Percentiles rank a stretch among this genome's conserved stretches.
Conservation (phyloP, 2,329 filamentous ascomycete genomes). For the Alternaria sp. region DNA sequence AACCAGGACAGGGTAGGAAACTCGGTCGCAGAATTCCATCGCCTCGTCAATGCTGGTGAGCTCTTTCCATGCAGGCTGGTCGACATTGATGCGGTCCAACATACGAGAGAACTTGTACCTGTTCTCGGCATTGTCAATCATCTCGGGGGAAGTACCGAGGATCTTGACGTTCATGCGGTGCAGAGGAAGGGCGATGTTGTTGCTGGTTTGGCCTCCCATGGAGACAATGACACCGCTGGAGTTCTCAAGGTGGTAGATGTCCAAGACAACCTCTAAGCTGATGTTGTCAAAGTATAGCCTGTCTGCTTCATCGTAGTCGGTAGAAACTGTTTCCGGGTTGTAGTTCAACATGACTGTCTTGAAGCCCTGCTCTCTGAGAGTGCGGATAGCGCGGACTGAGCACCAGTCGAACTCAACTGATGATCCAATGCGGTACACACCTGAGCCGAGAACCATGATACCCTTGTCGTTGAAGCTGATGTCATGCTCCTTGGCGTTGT, state of each 20-base stretch:
- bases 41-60: constrained; percentile 94
- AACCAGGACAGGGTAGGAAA: constrained; percentile 92
- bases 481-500: constrained; percentile 89
- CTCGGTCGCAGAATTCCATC: constrained; percentile 82
- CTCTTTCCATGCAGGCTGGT: constrained; percentile 98
- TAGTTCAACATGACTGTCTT: constrained; percentile 95
- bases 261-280: constrained; percentile 85
- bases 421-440: constrained; percentile 95
- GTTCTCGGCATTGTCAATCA: constrained; percentile 98
- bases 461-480: constrained; percentile 86
- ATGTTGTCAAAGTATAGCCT: constrained; percentile 97
- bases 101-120: constrained; percentile 98
- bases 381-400: constrained; percentile 91
- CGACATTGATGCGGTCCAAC: constrained; percentile 92
- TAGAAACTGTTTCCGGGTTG: constrained; percentile 80
- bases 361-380: constrained; percentile 80
- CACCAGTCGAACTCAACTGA: constrained; percentile 99
- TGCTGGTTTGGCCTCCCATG: constrained; percentile 97
- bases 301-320: constrained; percentile 95
- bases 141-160: constrained; percentile 94
- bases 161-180: constrained; percentile 91
- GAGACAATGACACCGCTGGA: constrained; percentile 87
- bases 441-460: constrained; percentile 94
- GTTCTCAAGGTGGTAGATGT: constrained; percentile 89
- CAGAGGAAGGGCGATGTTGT: constrained; percentile 93